Evolutionary conservation across 73 alveolate genomes (phyloP).

Genomic region (Tetrahymena malaccensis): DNA sequence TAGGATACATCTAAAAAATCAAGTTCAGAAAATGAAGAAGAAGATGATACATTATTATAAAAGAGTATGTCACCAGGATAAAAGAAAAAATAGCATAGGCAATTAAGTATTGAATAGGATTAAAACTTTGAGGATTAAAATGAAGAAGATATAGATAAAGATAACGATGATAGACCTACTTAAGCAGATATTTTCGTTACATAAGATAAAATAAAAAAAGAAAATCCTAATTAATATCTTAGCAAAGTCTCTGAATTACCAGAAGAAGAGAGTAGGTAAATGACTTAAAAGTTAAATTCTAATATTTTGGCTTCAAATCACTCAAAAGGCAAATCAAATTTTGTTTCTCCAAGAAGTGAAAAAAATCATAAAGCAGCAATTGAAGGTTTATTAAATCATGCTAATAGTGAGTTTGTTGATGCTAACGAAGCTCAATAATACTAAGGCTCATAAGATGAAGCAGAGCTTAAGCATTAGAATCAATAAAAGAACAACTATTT

Average conservation of each 20-base stretch:
- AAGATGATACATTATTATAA: neutral
- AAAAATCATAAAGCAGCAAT: neutral
- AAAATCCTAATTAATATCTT: neutral
- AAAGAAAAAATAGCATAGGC: neutral
- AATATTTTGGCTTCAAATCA: neutral
- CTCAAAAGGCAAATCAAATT: neutral
- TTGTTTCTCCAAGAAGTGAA: neutral
- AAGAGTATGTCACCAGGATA: neutral
- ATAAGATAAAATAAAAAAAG: neutral
- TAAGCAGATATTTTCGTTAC: neutral
- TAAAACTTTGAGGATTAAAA: neutral
- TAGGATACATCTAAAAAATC: neutral
- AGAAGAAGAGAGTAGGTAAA: neutral
- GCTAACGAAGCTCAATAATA: neutral
- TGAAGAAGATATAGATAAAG: neutral
- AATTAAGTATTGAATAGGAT: neutral
- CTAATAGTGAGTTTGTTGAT: neutral
- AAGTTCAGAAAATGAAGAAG: neutral
- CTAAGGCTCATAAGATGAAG: neutral
- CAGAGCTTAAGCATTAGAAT: neutral
- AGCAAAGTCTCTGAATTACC: neutral
- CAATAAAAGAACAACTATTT: neutral
- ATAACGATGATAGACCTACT: neutral
- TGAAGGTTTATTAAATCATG: neutral
- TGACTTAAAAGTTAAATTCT: neutral